These are phyloP conservation scores for Drechslerella coelobrocha DNA, from an alignment of 2,329 filamentous ascomycete species.

Conservation along the genomic window DNA sequence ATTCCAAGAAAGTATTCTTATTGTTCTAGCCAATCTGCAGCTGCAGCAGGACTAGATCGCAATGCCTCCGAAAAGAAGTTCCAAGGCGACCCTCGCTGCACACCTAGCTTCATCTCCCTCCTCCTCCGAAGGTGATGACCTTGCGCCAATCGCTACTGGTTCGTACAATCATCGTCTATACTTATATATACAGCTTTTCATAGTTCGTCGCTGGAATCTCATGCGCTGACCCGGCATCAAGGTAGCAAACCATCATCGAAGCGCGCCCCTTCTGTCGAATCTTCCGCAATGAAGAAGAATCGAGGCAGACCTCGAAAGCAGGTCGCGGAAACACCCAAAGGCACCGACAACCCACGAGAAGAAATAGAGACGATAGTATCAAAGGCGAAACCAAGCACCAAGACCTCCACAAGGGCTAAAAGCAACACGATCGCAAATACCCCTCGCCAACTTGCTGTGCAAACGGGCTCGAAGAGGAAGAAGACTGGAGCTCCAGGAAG, in stretches of 20 bases:
- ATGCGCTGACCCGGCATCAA: not conserved
- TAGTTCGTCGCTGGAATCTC: not conserved
- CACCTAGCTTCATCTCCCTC: constrained; percentile 16
- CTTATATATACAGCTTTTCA: not conserved
- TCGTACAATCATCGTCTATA: not conserved
- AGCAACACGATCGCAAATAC: not conserved
- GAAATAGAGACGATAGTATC: not conserved
- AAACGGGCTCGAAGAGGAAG: constrained; percentile 1
- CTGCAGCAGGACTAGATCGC: no score
- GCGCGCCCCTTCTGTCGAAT: constrained; percentile 12
- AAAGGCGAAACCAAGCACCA: not conserved
- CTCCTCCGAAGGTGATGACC: constrained; percentile 19
- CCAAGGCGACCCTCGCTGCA: constrained; percentile 15
- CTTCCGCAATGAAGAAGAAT: constrained; percentile 23
- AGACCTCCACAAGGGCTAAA: not conserved
- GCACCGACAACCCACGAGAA: constrained; percentile 2
- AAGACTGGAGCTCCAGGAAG: not conserved
- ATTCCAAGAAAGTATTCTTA: no score
- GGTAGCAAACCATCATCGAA: constrained; percentile 10
- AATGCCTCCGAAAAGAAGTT: constrained; percentile 34
- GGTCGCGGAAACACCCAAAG: not conserved
- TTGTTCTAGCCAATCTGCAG: no score
- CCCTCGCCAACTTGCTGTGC: not conserved
- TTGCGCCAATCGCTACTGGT: not conserved
- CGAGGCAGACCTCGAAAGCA: constrained; percentile 45